These are phyloP conservation scores for Pseudocercospora musae DNA, from an alignment of 2,329 filamentous ascomycete species.

Conservation along the genomic window DNA sequence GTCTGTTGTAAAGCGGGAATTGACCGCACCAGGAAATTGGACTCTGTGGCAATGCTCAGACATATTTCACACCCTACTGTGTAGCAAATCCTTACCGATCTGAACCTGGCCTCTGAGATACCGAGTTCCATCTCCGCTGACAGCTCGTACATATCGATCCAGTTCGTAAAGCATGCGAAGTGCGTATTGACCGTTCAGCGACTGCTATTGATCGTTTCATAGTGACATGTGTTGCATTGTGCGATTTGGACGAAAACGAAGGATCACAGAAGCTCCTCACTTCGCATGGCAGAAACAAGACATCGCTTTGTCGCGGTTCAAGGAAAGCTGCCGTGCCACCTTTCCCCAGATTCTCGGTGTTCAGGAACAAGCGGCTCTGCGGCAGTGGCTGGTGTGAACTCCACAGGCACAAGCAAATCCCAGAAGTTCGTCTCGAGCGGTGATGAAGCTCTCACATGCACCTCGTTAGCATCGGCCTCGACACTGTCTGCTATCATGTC, in stretches of 20 bases:
- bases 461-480: background rate
- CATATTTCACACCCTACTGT: background rate
- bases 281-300: background rate
- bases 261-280: background rate
- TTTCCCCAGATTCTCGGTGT: background rate
- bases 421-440: background rate
- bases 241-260: background rate
- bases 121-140: constrained; percentile 50
- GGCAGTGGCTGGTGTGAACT: background rate
- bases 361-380: background rate
- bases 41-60: constrained; percentile 38
- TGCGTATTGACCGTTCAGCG: constrained; percentile 8
- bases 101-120: constrained; percentile 58
- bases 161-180: background rate
- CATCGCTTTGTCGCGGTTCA: background rate
- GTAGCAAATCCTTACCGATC: constrained; percentile 50
- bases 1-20: constrained; percentile 82
- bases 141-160: constrained; percentile 13
- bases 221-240: background rate
- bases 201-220: constrained; percentile 17
- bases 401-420: background rate
- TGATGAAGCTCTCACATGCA: background rate
- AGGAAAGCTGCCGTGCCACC: background rate
- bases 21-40: constrained; percentile 87
- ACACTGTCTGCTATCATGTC: constrained; percentile 22